Evolutionary conservation across 2,329 filamentous ascomycete species (phyloP), one percentile per base, ranked within the genome.

Genomic region (Coniochaeta ligniaria): DNA sequence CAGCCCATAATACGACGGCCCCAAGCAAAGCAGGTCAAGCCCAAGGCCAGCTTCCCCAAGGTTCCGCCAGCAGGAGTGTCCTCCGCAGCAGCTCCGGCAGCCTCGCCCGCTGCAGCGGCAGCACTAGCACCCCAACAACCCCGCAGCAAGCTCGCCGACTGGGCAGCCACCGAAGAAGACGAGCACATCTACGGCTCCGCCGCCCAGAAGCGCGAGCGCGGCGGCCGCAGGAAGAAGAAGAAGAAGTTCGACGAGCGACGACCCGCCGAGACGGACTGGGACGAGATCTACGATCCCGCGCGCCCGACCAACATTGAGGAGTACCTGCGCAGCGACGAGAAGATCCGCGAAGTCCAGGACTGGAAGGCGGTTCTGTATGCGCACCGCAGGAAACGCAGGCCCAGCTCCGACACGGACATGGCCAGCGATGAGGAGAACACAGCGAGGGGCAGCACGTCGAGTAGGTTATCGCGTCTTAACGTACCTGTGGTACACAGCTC

Each of bases 211-310:
- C 83, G 86, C 60, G 85, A 90, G 70, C 86, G 91, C 57, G 91
- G 91, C 60, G 90, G 91, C 47, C 86, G 66, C 56, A 66, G 64
- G 57, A 74, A 72, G 64, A 57, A 57, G 22, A 72, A 72, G 61
- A 89, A 87, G 75, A 92, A 90, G 74, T 90, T 85, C 62, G 81
- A 83, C 64, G 78, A 84, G 6, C 73, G 81, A 33, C 73, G 81
- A 33, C 74, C 75, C 6, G 76, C 81, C 58, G 82, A 85, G 71
- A 86, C 83, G n/a, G 88, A 96, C 70, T 97, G 92, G 92, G 90
- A 96, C 71, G 92, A 96, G 71, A 84, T 95, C 26, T 97, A 96
- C 72, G 93, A 96, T 69, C 91, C 92, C 0, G 80, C 88, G 12
- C 80, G 90, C 43, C 92, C 93, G 9, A 96, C 91, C 45, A 92